A percentile compares a stretch with the other conserved stretches of the same genome.
These are phyloP conservation scores for Epichloe brachyelytri DNA, from an alignment of 2,329 filamentous ascomycete genomes.

Conservation along the genomic window DNA sequence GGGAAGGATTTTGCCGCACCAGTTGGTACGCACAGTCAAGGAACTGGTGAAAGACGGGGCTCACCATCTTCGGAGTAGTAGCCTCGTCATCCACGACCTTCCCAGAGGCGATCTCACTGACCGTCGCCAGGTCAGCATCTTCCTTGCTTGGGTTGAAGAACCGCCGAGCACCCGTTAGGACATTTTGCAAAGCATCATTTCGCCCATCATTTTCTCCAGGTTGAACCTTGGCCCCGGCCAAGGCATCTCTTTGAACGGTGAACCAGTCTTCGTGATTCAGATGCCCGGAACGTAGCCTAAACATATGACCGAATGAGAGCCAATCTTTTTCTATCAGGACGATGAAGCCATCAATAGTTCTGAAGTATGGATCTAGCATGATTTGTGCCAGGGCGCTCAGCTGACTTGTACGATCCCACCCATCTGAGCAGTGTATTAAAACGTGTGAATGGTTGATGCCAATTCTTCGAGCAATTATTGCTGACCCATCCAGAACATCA, in stretches of 20 bases:
- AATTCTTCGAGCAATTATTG: constrained; percentile 73
- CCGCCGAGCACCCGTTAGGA: constrained; percentile 75
- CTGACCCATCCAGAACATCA: constrained; percentile 70
- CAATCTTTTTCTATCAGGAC: constrained; percentile 94
- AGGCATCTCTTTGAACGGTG: constrained; percentile 66
- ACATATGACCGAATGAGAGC: constrained; percentile 97
- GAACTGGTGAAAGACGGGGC: constrained; percentile 95
- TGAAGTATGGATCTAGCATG: constrained; percentile 89
- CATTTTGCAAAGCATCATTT: constrained; percentile 72
- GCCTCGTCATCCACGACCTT: constrained; percentile 43
- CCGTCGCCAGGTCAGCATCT: constrained; percentile 46
- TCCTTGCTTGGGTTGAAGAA: constrained; percentile 64
- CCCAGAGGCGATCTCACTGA: constrained; percentile 26
- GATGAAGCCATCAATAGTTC: constrained; percentile 89
- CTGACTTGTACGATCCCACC: constrained; percentile 95
- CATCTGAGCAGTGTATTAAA: constrained; percentile 93
- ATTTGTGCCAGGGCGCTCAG: constrained; percentile 83
- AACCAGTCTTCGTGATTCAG: constrained; percentile 94
- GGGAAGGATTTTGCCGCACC: constrained; percentile 67
- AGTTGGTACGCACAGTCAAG: constrained; percentile 90
- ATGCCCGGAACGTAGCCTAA: constrained; percentile 79
- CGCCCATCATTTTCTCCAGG: constrained; percentile 48
- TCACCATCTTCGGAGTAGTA: constrained; percentile 80
- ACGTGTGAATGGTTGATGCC: constrained; percentile 91
- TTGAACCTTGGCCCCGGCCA: constrained; percentile 49